Evolutionary conservation across 805 yeast genomes (phyloP).

Genomic region (Sugiyamaella smithiae): DNA sequence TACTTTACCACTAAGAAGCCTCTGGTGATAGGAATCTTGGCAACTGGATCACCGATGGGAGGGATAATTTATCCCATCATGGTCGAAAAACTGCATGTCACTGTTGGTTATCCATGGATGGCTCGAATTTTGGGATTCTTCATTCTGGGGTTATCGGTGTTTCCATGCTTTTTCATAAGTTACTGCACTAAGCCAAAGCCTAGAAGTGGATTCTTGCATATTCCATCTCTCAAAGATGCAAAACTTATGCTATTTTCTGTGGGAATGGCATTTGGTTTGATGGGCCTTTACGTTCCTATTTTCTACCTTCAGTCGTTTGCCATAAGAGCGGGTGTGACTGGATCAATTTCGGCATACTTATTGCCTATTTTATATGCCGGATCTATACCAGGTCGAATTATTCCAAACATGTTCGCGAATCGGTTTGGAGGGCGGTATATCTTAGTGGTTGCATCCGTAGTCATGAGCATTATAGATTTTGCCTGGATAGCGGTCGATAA

Average conservation of each 20-base stretch:
- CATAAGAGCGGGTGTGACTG: constrained; percentile 20
- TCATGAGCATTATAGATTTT: constrained; percentile 9
- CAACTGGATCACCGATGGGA: constrained; percentile 49
- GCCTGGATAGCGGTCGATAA: constrained; percentile 21
- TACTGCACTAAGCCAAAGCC: constrained; percentile 25
- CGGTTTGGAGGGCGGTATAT: constrained; percentile 44
- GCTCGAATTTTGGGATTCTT: constrained; percentile 42
- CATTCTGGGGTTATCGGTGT: constrained; percentile 27
- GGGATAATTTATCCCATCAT: constrained; percentile 46
- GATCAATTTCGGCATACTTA: constrained; percentile 24
- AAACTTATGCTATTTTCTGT: constrained; percentile 18
- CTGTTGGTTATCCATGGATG: constrained; percentile 48
- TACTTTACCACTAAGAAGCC: constrained; percentile 43
- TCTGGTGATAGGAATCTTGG: constrained; percentile 42
- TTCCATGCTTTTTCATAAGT: constrained; percentile 23
- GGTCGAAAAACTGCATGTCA: constrained; percentile 36
- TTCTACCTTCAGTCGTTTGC: constrained; percentile 34
- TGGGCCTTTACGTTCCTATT: constrained; percentile 34
- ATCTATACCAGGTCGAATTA: constrained; percentile 47
- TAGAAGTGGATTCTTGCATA: constrained; percentile 17
- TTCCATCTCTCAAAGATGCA: constrained; percentile 16
- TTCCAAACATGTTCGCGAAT: constrained; percentile 50
- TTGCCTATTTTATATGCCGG: constrained; percentile 33
- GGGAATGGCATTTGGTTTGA: constrained; percentile 35
- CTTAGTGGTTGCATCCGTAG: constrained; percentile 27